Conservation (phyloP, 2,329 filamentous ascomycete species). For the Elsinoe perseae region DNA sequence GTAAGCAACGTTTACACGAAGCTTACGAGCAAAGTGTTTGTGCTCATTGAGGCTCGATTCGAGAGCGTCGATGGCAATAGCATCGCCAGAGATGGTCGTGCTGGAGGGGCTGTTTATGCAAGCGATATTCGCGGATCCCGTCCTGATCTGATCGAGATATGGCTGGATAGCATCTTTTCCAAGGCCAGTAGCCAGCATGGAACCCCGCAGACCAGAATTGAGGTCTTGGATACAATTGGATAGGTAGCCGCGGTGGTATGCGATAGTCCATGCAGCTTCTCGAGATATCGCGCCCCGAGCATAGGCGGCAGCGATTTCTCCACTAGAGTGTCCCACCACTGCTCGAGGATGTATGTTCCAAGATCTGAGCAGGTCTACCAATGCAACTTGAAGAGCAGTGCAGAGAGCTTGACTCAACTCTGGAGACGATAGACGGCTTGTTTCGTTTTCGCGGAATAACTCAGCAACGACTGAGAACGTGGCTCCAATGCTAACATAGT, state of each 20-base stretch:
- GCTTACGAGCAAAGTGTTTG: conserved; percentile 33
- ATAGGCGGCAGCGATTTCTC: conserved; percentile 30
- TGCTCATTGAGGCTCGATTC: conserved; percentile 29
- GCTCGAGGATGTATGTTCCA: conserved; percentile 21
- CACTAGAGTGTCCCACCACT: conserved; percentile 28
- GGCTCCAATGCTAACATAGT: conserved; percentile 18
- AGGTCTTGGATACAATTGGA: neutral
- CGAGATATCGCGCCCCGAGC: conserved; percentile 22
- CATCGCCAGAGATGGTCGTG: conserved; percentile 41
- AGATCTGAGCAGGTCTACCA: conserved; percentile 34
- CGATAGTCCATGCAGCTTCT: conserved; percentile 21
- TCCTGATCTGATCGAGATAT: conserved; percentile 19
- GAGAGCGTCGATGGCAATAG: conserved; percentile 29
- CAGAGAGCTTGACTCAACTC: conserved; percentile 45
- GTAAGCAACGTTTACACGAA: conserved; percentile 39
- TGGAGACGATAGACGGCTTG: conserved; percentile 22
- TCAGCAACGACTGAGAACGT: conserved; percentile 30
- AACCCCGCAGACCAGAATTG: conserved; percentile 20
- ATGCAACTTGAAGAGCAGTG: conserved; percentile 47
- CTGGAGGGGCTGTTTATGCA: conserved; percentile 35
- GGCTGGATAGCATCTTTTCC: conserved; percentile 20
- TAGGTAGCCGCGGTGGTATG: conserved; percentile 23
- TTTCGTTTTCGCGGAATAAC: conserved; percentile 21
- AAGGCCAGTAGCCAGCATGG: conserved; percentile 32
- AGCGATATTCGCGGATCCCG: conserved; percentile 20